A percentile compares a stretch with the other conserved stretches of the same genome.
Conservation (phyloP, 2,329 filamentous ascomycete species). For the Anthostomella pinea region DNA sequence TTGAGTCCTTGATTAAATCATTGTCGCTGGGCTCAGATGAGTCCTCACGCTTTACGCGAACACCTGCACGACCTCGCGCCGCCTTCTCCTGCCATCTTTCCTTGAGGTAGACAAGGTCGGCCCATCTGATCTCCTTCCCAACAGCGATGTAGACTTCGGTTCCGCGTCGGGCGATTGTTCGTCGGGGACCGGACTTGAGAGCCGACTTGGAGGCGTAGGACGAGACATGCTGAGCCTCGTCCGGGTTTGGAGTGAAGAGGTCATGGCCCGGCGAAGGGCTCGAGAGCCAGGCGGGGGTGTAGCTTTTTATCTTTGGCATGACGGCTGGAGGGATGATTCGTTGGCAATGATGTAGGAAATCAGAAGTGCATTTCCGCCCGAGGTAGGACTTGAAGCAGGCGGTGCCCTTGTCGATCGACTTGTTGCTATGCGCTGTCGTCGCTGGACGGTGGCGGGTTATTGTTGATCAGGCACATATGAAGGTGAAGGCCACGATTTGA, state of each 20-base stretch:
- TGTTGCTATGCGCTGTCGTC: slow-evolving; percentile 1
- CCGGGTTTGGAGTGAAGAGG: slow-evolving; percentile 61
- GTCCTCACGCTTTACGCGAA: slow-evolving; percentile 48
- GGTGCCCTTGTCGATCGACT: too few relatives aligned
- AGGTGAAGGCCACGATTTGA: too few relatives aligned
- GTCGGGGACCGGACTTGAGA: slow-evolving; percentile 45
- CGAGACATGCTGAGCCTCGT: slow-evolving; percentile 34
- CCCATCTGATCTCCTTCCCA: slow-evolving; percentile 89
- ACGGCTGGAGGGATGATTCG: slow-evolving; percentile 12
- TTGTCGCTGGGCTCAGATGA: slow-evolving; percentile 35
- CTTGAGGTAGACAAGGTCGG: slow-evolving; percentile 78
- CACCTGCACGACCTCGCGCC: slow-evolving; percentile 31
- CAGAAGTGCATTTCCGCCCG: slow-evolving; percentile 26
- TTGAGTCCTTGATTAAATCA: slow-evolving; percentile 29
- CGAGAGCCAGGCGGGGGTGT: slow-evolving; percentile 84
- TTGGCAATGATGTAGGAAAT: slow-evolving; percentile 20
- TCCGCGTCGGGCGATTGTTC: slow-evolving; percentile 75
- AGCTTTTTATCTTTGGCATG: slow-evolving; percentile 85
- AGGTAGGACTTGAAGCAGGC: too few relatives aligned
- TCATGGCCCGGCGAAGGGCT: slow-evolving; percentile 73
- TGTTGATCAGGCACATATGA: too few relatives aligned
- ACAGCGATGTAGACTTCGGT: slow-evolving; percentile 87
- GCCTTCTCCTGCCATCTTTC: slow-evolving; percentile 49
- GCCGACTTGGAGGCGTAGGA: slow-evolving; percentile 40
- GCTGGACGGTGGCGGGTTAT: background rate